A percentile compares a stretch with the other conserved stretches of the same genome.
phyloP scores from a whole-genome alignment of 1,284 basidiomycete species.

The Ceratobasidium sp. region DNA sequence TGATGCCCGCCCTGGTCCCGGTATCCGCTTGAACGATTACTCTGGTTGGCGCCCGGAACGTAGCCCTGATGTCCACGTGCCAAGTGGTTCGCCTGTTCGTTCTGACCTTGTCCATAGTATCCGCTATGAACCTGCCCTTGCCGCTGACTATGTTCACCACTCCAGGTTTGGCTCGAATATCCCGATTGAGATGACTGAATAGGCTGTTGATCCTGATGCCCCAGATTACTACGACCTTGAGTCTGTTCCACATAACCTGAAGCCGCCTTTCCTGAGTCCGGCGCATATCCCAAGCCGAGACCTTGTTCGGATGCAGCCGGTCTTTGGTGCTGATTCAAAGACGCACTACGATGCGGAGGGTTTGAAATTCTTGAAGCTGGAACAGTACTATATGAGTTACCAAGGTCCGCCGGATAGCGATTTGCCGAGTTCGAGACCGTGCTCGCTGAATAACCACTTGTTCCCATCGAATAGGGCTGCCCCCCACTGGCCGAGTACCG shows the following conservation, averaged over 20 bases:
- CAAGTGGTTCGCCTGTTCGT: neutral
- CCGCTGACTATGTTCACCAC: neutral
- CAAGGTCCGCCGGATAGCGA: neutral
- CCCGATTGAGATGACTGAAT: neutral
- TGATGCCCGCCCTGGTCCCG: neutral
- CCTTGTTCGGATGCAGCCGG: neutral
- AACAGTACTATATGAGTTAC: neutral
- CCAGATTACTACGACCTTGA: neutral
- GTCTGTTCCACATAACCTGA: neutral
- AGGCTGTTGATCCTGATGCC: neutral
- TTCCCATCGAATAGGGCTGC: neutral
- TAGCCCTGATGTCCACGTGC: neutral
- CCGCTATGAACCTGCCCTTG: neutral
- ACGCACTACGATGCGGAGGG: slow-evolving; percentile 6
- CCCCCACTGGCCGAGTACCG: neutral
- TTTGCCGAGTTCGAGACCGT: neutral
- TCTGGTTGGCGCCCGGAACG: neutral
- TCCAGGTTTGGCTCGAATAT: slow-evolving; percentile 1
- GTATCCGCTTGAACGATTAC: neutral
- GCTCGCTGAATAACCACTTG: neutral
- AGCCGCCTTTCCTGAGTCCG: neutral
- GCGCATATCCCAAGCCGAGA: neutral
- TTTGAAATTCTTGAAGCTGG: neutral
- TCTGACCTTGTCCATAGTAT: neutral
- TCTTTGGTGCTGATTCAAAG: neutral